Base-by-base conservation (phyloP, 2,329 filamentous ascomycete genomes). In the Juglanconis oblonga region DNA sequence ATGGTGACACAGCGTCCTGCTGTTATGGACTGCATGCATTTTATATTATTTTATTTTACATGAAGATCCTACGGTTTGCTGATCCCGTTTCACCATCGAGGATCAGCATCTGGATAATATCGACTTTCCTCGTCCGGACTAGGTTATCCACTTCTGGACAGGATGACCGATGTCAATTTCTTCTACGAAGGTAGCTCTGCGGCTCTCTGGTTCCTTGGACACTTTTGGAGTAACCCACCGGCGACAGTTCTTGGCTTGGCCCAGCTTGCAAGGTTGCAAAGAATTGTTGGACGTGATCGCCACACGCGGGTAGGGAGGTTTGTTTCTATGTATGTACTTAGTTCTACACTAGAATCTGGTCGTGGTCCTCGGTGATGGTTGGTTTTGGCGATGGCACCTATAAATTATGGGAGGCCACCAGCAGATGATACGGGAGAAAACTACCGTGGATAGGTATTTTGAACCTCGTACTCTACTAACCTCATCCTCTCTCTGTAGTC, bases 21-120 rank as follows among this genome's bases (percentile, higher is more conserved):
- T 36, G 49, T 51, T n/a, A 51, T 10, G 11, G 13, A 50, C 13
- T 14, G 13, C 42, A 45, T 55, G 14, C 33, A 14, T 42, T 32
- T 17, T 52, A 29, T 33, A 55, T 55, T 35, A 49, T 54, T 54
- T 40, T 55, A 31, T 60, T n/a, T 44, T 55, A 54, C 8, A 35
- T 58, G 61, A 55, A 61, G 36, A 61, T 63, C 58, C 54, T 50
- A 35, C 45, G 57, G 17, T 55, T 48, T 55, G 61, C 54, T 63
- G 61, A 63, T 63, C 61, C 49, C 55, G 62, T 63, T 63, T 63
- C 62, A 63, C 59, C 55, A 58, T 58, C 47, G 55, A 52, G 31
- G 62, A 62, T 63, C 62, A 58, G 52, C 59, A 52, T 49, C 52
- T 52, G 47, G 51, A 42, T 55, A 61, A 63, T 58, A 57, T 52